phyloP scores from a whole-genome alignment of 306 rosid genomes.

The Glycine soja region DNA sequence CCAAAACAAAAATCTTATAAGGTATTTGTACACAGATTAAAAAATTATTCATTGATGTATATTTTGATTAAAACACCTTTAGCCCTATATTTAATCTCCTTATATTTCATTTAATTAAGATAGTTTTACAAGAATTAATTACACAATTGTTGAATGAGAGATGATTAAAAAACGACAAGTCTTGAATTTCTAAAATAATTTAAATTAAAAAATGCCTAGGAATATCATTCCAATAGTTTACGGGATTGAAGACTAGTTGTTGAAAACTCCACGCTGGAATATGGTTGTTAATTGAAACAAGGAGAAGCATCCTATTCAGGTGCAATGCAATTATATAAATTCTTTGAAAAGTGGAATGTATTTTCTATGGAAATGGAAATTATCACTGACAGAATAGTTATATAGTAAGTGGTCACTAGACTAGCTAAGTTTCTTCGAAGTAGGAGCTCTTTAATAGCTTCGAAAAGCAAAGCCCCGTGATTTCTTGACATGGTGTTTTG shows the following conservation, averaged over 20 bases:
- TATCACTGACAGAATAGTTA: conserved; percentile 63
- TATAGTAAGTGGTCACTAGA: conserved; percentile 63
- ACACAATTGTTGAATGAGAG: background rate
- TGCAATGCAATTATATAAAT: conserved; percentile 42
- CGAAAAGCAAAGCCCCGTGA: conserved; percentile 62
- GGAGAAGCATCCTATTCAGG: conserved; percentile 57
- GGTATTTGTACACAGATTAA: background rate
- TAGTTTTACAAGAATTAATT: background rate
- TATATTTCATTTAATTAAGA: background rate
- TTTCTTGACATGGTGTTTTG: conserved; percentile 52
- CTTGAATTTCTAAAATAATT: too few species aligned
- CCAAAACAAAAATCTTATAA: background rate
- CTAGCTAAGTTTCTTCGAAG: conserved; percentile 51
- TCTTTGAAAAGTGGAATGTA: conserved; percentile 45
- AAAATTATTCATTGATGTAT: background rate
- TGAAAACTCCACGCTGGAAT: background rate
- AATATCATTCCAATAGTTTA: conserved; percentile 33
- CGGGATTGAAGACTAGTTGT: conserved; percentile 29
- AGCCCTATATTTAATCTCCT: background rate
- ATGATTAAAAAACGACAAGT: background rate
- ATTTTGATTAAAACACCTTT: background rate
- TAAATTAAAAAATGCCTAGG: background rate
- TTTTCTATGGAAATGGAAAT: conserved; percentile 48
- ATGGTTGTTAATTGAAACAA: conserved; percentile 21
- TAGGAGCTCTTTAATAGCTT: conserved; percentile 55